Evolutionary conservation across 192 early-diverging fungal genomes (phyloP).

Genomic region (Linnemannia zychae): DNA sequence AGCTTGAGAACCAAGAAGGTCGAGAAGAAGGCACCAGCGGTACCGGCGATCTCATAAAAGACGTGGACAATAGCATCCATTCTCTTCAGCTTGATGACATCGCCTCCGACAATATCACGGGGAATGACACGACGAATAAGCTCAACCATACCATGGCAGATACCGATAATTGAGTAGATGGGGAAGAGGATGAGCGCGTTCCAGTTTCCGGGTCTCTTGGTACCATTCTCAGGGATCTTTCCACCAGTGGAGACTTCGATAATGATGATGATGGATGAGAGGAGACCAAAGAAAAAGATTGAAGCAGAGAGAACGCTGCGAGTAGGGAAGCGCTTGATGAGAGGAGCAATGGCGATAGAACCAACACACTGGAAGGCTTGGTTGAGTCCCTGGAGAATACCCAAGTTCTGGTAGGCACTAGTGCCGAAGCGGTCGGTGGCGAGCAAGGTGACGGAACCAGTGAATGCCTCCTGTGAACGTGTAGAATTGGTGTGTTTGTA

Average conservation of each 20-base stretch:
- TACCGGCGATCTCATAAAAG: slow-evolving; percentile 72
- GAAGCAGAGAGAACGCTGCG: slow-evolving; percentile 57
- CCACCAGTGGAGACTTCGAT: slow-evolving; percentile 68
- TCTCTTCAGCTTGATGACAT: slow-evolving; percentile 69
- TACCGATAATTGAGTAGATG: slow-evolving; percentile 64
- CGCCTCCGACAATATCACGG: slow-evolving; percentile 71
- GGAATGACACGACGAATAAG: slow-evolving; percentile 73
- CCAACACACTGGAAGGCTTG: slow-evolving; percentile 68
- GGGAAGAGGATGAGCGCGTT: slow-evolving; percentile 52
- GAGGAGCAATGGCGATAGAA: slow-evolving; percentile 63
- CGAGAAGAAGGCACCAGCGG: slow-evolving; percentile 68
- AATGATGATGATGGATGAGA: slow-evolving; percentile 64
- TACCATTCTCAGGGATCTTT: slow-evolving; percentile 24
- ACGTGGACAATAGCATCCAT: slow-evolving; percentile 73
- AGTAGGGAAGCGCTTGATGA: slow-evolving; percentile 62
- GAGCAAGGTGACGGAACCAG: slow-evolving; percentile 39
- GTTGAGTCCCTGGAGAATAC: slow-evolving; percentile 56
- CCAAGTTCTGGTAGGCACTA: slow-evolving; percentile 6
- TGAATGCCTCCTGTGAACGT: slow-evolving; percentile 32
- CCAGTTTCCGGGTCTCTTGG: slow-evolving; percentile 53
- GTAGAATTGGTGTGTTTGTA: slow-evolving; percentile 32
- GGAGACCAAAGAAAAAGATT: slow-evolving; percentile 58
- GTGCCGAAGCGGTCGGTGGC: slow-evolving; percentile 22
- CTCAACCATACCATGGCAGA: slow-evolving; percentile 70
- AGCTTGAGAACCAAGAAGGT: slow-evolving; percentile 59